Base-by-base conservation (phyloP, 2,329 filamentous ascomycete species). In the Penicillium sumatraense region DNA sequence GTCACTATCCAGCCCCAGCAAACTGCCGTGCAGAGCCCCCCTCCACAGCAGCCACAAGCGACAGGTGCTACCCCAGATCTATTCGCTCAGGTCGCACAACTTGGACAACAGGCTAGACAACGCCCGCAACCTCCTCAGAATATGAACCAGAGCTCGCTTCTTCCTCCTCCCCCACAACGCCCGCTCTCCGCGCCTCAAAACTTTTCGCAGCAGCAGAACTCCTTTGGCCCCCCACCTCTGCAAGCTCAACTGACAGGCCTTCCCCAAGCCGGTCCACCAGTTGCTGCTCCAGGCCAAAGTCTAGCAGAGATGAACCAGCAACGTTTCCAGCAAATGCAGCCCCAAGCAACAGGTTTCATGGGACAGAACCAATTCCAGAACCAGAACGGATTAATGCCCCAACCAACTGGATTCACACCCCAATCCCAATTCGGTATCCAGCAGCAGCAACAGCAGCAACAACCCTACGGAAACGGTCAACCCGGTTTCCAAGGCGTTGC, bases 111-210 rank as follows among this genome's bases (percentile, higher is more conserved):
- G 46, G 76, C 82, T 42, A 74, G 91, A 62, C 88, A 91, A 71
- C 81, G 91, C 59, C 92, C 91, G 41, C 78, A 86, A 55, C 83
- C 88, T 33, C 89, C 91, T 45, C 86, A 88, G 57, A 79, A 78
- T 41, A 78, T 82, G 58, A 83, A 85, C 54, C 81, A 80, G 47
- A 80, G 84, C 35, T 85, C 86, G 16, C 80, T 96, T 33, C 84
- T 93, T 58, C 84, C 88, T 46, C 91, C 92, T 7, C 91, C 35
- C 90, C 91, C 92, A 10, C 84, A 87, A 49, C 84, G 95, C 57
- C 89, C 95, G 7, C 82, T 95, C 11, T 97, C 93, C 36, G 93
- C 95, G 35, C 93, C 95, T 23, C 89, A 91, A 71, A 89, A 91
- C 51, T 88, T 81, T 56, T 75, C 85, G 47, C 89, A 89, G 68